Percentiles rank a stretch among this genome's conserved stretches.
phyloP scores from a whole-genome alignment of 208 protist species.

The Angomonas deanei region DNA sequence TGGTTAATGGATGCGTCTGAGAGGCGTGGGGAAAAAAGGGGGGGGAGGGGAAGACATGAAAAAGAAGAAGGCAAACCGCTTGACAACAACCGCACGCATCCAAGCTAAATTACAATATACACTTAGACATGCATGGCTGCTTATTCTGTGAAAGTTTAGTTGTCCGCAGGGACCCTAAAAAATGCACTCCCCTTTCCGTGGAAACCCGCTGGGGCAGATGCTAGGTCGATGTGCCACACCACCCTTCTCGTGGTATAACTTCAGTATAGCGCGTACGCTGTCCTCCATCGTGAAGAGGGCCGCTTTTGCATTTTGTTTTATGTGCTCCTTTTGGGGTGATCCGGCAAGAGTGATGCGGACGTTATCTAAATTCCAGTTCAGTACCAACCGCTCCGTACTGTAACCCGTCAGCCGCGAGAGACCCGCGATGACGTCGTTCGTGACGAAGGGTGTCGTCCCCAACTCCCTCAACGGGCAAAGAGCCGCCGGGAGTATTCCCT shows the following conservation, averaged over 20 bases:
- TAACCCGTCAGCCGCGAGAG: constrained; percentile 67
- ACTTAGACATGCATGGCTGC: too few relatives aligned
- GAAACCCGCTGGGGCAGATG: neutral
- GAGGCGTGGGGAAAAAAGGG: neutral
- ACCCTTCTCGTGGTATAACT: constrained; percentile 35
- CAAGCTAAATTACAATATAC: constrained; percentile 1
- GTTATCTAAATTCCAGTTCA: constrained; percentile 78
- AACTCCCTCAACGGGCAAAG: constrained; percentile 86
- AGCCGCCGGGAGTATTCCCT: constrained; percentile 68
- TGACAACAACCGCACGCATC: neutral
- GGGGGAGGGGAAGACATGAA: neutral
- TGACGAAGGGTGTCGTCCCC: constrained; percentile 31
- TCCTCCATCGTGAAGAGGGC: constrained; percentile 58
- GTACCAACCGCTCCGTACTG: constrained; percentile 51
- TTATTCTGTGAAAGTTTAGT: constrained; percentile 2
- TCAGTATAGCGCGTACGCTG: constrained; percentile 43
- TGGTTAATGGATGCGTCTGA: neutral
- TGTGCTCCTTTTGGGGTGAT: constrained; percentile 71
- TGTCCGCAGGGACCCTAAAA: neutral
- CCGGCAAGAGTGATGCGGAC: constrained; percentile 82
- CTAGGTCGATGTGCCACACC: neutral
- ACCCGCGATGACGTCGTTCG: constrained; percentile 31
- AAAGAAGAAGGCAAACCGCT: constrained; percentile 2
- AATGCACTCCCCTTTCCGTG: neutral
- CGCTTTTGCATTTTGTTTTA: constrained; percentile 81